These are phyloP conservation scores for Trichoderma orchidacearum DNA, from an alignment of 495 filamentous ascomycete species.

Conservation along the genomic window DNA sequence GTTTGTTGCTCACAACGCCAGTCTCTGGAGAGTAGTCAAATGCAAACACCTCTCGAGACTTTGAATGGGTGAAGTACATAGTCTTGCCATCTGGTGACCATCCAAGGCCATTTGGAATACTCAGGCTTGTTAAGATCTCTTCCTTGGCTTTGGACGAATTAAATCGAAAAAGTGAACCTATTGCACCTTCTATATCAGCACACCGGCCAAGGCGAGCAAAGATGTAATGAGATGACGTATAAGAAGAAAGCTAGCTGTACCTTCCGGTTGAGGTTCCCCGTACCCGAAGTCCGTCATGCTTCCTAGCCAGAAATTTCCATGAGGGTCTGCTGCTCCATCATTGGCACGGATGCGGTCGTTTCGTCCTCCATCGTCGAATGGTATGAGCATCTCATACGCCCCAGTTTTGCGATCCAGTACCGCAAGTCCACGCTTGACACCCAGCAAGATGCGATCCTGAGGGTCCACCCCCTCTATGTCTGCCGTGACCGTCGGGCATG, in stretches of 20 bases:
- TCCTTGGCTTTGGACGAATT: slow-evolving; percentile 8
- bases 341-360: slow-evolving; percentile 47
- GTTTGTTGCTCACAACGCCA: slow-evolving; percentile 51
- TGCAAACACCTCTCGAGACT: slow-evolving; percentile 53
- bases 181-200: too few relatives aligned
- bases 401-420: slow-evolving; percentile 56
- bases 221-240: too few relatives aligned
- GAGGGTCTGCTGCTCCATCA: slow-evolving; percentile 69
- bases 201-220: too few relatives aligned
- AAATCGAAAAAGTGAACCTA: slow-evolving; percentile 29
- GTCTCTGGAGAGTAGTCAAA: slow-evolving; percentile 57
- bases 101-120: slow-evolving; percentile 79
- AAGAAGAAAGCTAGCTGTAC: slow-evolving; percentile 16
- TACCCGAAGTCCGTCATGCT: slow-evolving; percentile 67
- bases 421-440: slow-evolving; percentile 70
- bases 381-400: slow-evolving; percentile 31
- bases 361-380: slow-evolving; percentile 27
- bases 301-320: slow-evolving; percentile 81
- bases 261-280: slow-evolving; percentile 37
- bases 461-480: slow-evolving; percentile 60
- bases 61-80: slow-evolving; percentile 76
- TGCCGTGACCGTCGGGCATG: slow-evolving; percentile 64
- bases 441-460: slow-evolving; percentile 54
- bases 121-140: slow-evolving; percentile 21
- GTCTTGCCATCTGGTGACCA: slow-evolving; percentile 58